Evolutionary conservation across 179 eudicot genomes (phyloP).

Genomic region (Nepenthes alata): DNA sequence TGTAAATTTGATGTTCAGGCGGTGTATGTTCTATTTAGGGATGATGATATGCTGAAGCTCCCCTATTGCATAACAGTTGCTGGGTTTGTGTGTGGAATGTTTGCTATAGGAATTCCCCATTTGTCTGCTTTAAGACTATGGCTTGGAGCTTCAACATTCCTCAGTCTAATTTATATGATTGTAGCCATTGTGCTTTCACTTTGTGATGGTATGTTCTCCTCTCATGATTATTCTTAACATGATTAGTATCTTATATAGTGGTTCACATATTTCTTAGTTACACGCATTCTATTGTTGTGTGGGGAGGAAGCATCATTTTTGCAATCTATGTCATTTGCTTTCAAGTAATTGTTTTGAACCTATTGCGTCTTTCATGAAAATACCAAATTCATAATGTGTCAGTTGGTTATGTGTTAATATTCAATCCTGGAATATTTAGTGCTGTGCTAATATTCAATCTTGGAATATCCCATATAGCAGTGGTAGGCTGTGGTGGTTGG

Average conservation of each 20-base stretch:
- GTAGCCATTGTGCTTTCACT: slow-evolving; percentile 31
- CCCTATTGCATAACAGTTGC: slow-evolving; percentile 40
- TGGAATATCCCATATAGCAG: too few relatives aligned
- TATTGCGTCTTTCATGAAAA: too few relatives aligned
- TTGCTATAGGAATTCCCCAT: slow-evolving; percentile 55
- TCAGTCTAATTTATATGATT: slow-evolving; percentile 39
- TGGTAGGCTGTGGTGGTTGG: too few relatives aligned
- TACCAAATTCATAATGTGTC: too few relatives aligned
- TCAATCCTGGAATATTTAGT: too few relatives aligned
- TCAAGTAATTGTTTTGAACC: too few relatives aligned
- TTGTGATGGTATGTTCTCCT: slow-evolving; percentile 38
- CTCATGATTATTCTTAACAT: background rate
- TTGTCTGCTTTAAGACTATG: slow-evolving; percentile 48
- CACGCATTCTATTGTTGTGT: too few relatives aligned
- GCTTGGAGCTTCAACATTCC: slow-evolving; percentile 50
- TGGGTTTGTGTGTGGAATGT: slow-evolving; percentile 44
- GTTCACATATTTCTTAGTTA: too few relatives aligned
- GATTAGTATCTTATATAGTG: background rate
- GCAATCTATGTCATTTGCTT: too few relatives aligned
- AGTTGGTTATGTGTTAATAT: too few relatives aligned
- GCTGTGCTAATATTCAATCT: too few relatives aligned
- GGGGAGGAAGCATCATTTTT: too few relatives aligned
- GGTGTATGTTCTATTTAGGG: slow-evolving; percentile 29
- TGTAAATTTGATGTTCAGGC: slow-evolving; percentile 30
- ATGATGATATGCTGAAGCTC: slow-evolving; percentile 41